Conservation (phyloP, 2,329 filamentous ascomycete genomes). For the Ceratocystiopsis sp. region DNA sequence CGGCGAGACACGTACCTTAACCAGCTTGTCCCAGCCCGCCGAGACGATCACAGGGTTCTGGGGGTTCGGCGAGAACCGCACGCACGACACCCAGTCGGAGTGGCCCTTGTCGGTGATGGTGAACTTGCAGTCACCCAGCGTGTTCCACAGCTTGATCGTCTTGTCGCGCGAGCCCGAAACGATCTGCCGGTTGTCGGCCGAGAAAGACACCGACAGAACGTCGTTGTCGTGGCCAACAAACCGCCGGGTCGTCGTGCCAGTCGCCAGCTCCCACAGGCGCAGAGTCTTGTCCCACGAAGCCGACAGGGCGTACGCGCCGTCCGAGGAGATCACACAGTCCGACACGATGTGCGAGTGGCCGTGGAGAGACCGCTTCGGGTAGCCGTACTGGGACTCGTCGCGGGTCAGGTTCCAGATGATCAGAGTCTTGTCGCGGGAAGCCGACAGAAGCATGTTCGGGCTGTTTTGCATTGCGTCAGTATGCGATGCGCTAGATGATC, state of each 20-base stretch:
- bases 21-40: conserved; percentile 98
- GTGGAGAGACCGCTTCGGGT: conserved; percentile 97
- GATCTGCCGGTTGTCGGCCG: conserved; percentile 99
- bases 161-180: conserved; percentile 96
- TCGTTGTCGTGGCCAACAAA: conserved; percentile 99
- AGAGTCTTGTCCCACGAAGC: conserved; percentile 99
- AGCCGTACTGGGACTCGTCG: conserved; percentile 94
- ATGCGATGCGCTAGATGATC: background rate
- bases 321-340: conserved; percentile 99
- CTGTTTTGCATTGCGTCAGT: conserved; percentile 23
- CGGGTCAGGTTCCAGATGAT: conserved; percentile 99
- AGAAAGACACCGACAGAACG: conserved; percentile 99
- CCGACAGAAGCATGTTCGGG: conserved; percentile 99
- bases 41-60: conserved; percentile 99
- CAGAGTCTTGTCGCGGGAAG: conserved; percentile 91
- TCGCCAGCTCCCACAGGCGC: conserved; percentile 96
- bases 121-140: conserved; percentile 99
- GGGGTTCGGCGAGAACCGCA: conserved; percentile 98
- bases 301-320: conserved; percentile 97
- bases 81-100: conserved; percentile 98
- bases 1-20: conserved; percentile 63
- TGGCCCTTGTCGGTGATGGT: conserved; percentile 99
- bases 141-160: conserved; percentile 99
- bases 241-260: conserved; percentile 89
- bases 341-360: conserved; percentile 99